These are phyloP conservation scores for Heliamphora pulchella DNA, from an alignment of 179 eudicot genomes.

Conservation along the genomic window DNA sequence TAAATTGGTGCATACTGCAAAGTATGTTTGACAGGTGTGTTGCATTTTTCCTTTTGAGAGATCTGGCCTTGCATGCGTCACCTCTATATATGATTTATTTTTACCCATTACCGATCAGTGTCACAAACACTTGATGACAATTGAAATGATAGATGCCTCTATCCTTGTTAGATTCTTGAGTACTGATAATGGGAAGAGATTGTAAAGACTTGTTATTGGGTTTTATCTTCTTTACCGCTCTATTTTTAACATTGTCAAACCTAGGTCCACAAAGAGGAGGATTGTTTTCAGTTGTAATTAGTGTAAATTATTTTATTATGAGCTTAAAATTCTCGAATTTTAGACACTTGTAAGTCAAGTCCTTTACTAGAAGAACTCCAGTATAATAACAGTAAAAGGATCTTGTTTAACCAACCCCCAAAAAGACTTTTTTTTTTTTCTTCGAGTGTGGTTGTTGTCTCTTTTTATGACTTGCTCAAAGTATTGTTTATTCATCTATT, in stretches of 20 bases:
- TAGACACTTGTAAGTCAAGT: background rate
- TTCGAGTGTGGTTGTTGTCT: background rate
- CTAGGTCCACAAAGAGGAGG: background rate
- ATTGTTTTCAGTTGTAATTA: background rate
- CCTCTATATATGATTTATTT: too few relatives aligned
- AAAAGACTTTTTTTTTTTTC: too few relatives aligned
- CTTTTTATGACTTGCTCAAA: background rate
- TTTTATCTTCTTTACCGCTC: background rate
- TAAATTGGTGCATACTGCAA: constrained; percentile 92
- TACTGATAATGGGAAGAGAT: background rate
- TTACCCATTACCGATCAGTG: background rate
- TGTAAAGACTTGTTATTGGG: background rate
- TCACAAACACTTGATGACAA: background rate
- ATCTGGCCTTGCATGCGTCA: background rate
- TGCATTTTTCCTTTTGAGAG: background rate
- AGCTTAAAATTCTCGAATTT: background rate
- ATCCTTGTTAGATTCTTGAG: background rate
- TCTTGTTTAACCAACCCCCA: background rate
- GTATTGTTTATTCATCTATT: background rate
- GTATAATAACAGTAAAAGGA: background rate
- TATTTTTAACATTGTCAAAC: background rate
- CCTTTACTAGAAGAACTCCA: background rate
- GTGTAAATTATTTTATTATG: background rate
- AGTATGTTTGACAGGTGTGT: constrained; percentile 96
- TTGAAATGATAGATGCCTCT: background rate